Conservation (phyloP, 805 yeast species). For the Metschnikowia baotianmanensis region DNA sequence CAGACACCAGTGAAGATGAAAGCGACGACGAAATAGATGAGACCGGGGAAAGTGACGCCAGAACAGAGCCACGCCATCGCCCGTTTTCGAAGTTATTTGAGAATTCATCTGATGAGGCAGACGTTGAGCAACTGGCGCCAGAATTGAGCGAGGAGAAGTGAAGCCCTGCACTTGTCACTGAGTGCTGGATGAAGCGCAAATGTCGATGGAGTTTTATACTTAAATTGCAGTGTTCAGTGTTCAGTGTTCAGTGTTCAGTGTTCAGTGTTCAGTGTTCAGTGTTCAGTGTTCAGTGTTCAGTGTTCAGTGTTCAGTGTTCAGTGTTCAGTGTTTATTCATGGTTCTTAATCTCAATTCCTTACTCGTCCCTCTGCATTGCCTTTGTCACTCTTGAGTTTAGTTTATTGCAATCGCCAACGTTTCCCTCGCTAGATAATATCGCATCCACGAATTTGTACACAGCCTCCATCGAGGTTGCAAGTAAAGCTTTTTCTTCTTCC, state of each 20-base stretch:
- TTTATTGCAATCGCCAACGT: constrained; percentile 26
- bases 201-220: neutral
- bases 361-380: constrained; percentile 10
- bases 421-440: constrained; percentile 24
- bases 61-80: neutral
- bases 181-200: neutral
- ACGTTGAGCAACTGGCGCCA: constrained; percentile 1
- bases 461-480: constrained; percentile 17
- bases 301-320: too few species aligned
- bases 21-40: neutral
- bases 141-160: constrained; percentile 1
- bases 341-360: too few species aligned
- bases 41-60: neutral
- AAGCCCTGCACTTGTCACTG: neutral
- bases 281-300: too few species aligned
- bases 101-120: constrained; percentile 7
- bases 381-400: constrained; percentile 23
- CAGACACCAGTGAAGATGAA: constrained; percentile 12
- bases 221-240: too few species aligned
- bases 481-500: constrained; percentile 22
- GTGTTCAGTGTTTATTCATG: too few species aligned
- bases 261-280: too few species aligned
- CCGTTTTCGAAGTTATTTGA: constrained; percentile 3
- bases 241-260: too few species aligned
- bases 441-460: constrained; percentile 23